Percentiles rank a stretch among this genome's conserved stretches.
phyloP scores from a whole-genome alignment of 1,139 yeast species.

The Debaryomyces sp. region DNA sequence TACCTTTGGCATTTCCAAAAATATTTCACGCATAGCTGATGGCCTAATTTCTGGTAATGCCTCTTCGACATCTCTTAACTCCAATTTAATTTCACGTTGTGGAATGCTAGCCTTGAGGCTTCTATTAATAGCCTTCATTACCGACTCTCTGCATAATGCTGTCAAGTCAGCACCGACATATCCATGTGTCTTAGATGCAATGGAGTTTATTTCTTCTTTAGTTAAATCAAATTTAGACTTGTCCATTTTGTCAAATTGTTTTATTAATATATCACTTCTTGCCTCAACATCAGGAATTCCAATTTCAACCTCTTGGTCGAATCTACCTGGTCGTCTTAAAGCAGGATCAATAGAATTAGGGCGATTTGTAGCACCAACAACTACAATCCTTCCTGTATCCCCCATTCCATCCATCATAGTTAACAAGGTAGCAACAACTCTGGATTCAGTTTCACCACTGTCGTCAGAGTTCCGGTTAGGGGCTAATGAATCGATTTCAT shows the following conservation, averaged over 20 bases:
- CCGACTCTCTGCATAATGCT: constrained; percentile 86
- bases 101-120: constrained; percentile 37
- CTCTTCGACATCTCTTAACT: constrained; percentile 56
- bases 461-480: constrained; percentile 84
- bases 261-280: constrained; percentile 60
- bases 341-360: constrained; percentile 75
- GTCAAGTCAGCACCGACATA: constrained; percentile 82
- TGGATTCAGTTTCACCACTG: constrained; percentile 82
- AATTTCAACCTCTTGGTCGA: constrained; percentile 83
- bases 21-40: constrained; percentile 95
- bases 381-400: constrained; percentile 66
- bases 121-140: constrained; percentile 76
- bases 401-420: constrained; percentile 92
- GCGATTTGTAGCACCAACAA: constrained; percentile 81
- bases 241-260: constrained; percentile 65
- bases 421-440: constrained; percentile 86
- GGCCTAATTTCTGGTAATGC: constrained; percentile 85
- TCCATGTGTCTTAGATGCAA: constrained; percentile 69
- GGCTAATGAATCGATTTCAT: constrained; percentile 89
- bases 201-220: constrained; percentile 50
- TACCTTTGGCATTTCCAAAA: constrained; percentile 91
- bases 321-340: constrained; percentile 66
- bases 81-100: constrained; percentile 32
- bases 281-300: constrained; percentile 77
- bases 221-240: constrained; percentile 54